phyloP scores from a whole-genome alignment of 345 rosid species.

The Rhodomyrtus tomentosa region DNA sequence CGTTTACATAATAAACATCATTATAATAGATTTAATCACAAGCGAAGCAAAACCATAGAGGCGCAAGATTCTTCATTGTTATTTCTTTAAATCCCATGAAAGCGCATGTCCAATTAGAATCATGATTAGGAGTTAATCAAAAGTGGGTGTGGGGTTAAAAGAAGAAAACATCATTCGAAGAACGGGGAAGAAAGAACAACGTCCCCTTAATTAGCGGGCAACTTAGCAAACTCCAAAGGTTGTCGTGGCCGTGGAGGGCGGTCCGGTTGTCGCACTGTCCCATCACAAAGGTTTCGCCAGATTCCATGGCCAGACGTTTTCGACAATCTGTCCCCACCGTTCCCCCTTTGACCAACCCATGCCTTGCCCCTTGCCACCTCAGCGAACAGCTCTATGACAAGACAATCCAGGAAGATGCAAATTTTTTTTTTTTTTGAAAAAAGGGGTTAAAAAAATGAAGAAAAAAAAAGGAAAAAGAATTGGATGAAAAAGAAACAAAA shows the following conservation, averaged over 20 bases:
- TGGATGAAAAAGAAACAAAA: background rate
- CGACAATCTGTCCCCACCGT: background rate
- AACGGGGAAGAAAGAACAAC: background rate
- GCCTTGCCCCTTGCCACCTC: background rate
- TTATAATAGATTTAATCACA: background rate
- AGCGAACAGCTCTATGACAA: background rate
- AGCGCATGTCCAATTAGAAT: background rate
- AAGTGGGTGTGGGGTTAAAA: background rate
- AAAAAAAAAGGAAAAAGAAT: background rate
- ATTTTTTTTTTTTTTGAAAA: too few relatives aligned
- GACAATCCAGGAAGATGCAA: background rate
- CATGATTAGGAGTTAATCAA: background rate
- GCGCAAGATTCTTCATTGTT: background rate
- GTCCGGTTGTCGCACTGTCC: background rate
- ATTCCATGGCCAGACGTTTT: background rate
- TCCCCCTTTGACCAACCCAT: background rate
- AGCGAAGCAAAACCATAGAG: background rate
- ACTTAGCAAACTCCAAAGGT: background rate
- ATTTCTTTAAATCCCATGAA: background rate
- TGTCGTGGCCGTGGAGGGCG: background rate
- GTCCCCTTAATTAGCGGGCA: background rate
- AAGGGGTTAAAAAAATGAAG: background rate
- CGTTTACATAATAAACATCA: background rate
- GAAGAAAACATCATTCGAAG: background rate
- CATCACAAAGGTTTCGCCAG: background rate